Evolutionary conservation across 2,329 filamentous ascomycete species (phyloP).

Genomic region (Cladosporium sp.): DNA sequence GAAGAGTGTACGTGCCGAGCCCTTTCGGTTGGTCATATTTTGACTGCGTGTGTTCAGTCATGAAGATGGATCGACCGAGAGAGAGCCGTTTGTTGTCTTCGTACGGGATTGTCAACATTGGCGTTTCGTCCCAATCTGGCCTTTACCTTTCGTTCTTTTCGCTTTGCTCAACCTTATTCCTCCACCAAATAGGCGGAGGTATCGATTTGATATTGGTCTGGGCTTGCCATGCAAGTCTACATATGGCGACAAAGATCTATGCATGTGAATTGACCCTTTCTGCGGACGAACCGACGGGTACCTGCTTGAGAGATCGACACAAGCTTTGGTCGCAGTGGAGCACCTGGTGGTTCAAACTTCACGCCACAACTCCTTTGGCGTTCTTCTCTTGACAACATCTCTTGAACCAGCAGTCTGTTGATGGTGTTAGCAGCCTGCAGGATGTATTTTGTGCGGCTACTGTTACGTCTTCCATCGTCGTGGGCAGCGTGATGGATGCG

Average conservation of each 20-base stretch:
- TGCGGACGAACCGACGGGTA: slow-evolving; percentile 1
- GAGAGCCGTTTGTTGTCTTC: neutral
- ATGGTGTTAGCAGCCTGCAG: neutral
- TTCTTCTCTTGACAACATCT: neutral
- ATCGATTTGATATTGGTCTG: neutral
- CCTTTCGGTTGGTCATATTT: no score
- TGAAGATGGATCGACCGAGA: neutral
- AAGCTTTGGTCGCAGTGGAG: neutral
- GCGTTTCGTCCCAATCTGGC: neutral
- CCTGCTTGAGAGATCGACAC: neutral
- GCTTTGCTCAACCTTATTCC: neutral
- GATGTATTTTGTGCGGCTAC: neutral
- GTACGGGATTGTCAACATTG: neutral
- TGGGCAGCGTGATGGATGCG: neutral
- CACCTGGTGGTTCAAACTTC: neutral
- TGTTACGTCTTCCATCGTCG: neutral
- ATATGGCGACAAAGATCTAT: neutral
- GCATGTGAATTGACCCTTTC: no score
- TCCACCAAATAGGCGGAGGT: neutral
- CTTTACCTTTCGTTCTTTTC: neutral
- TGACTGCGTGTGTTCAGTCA: no score
- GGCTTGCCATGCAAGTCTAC: neutral
- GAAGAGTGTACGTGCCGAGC: no score
- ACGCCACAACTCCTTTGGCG: neutral
- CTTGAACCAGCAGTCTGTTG: neutral